phyloP scores from a whole-genome alignment of 345 rosid genomes.

The Eutrema heterophyllum region DNA sequence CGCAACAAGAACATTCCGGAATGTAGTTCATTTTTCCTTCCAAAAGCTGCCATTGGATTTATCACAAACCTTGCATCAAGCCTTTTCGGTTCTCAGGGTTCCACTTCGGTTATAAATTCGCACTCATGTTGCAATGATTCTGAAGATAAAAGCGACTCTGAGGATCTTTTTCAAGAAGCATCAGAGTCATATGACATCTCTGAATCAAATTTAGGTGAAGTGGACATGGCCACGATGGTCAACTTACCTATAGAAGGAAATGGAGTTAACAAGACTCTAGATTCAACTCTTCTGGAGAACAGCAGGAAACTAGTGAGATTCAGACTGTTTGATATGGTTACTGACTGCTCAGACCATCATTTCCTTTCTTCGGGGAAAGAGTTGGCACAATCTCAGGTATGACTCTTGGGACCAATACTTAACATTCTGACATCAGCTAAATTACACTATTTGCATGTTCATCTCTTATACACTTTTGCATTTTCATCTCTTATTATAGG shows the following conservation, averaged over 20 bases:
- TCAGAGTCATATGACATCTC: constrained; percentile 32
- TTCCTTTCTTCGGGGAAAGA: constrained; percentile 50
- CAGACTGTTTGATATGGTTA: constrained; percentile 70
- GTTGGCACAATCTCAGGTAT: constrained; percentile 55
- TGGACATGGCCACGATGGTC: constrained; percentile 14
- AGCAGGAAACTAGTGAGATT: constrained; percentile 28
- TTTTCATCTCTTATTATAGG: constrained; percentile 36
- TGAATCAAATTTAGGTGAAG: constrained; percentile 36
- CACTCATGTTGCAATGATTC: constrained; percentile 31
- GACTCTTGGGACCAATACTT: constrained; percentile 21
- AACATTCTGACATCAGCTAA: background rate
- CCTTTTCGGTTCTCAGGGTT: constrained; percentile 52
- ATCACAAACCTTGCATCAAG: constrained; percentile 48
- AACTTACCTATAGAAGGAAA: constrained; percentile 33
- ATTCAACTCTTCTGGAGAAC: constrained; percentile 12
- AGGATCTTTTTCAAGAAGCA: constrained; percentile 28
- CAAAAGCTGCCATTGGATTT: constrained; percentile 64
- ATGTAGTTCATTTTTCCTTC: constrained; percentile 46
- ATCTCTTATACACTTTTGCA: background rate
- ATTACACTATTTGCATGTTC: constrained; percentile 1
- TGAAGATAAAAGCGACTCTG: constrained; percentile 39
- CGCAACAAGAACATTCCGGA: constrained; percentile 28
- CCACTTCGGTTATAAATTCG: constrained; percentile 36
- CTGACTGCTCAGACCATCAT: constrained; percentile 75
- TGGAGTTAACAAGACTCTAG: constrained; percentile 24